Conservation (phyloP, 495 filamentous ascomycete genomes). For the Xylaria flabelliformis region DNA sequence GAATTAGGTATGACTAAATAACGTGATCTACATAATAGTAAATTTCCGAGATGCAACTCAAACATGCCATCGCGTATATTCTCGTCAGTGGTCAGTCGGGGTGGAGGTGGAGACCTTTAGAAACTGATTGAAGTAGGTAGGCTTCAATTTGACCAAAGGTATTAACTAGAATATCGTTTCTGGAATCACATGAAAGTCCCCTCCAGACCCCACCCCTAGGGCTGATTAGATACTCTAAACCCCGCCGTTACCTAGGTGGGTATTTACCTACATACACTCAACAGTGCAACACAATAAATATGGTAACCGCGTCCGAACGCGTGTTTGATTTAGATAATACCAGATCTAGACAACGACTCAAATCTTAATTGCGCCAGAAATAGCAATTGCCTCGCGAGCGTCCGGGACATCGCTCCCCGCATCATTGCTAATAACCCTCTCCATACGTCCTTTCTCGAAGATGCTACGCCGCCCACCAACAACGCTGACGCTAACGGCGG, state of each 20-base stretch:
- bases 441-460: neutral
- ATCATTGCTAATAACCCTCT: neutral
- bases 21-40: neutral
- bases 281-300: too few relatives aligned
- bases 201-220: slow-evolving; percentile 3
- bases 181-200: neutral
- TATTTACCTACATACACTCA: neutral
- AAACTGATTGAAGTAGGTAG: neutral
- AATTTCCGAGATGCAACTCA: neutral
- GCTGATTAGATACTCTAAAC: neutral
- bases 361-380: neutral
- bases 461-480: slow-evolving; percentile 89
- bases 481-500: slow-evolving; percentile 74
- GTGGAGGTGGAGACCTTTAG: neutral
- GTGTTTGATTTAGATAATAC: neutral
- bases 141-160: neutral
- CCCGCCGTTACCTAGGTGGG: neutral
- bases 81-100: neutral
- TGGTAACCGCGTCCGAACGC: slow-evolving; percentile 6
- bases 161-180: neutral
- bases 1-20: neutral
- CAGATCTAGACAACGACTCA: neutral
- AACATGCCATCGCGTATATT: neutral
- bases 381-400: neutral
- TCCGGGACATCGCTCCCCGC: neutral